These are phyloP conservation scores for Cyclostephanos tholiformis DNA, from an alignment of 108 stramenopile genomes.

Conservation along the genomic window DNA sequence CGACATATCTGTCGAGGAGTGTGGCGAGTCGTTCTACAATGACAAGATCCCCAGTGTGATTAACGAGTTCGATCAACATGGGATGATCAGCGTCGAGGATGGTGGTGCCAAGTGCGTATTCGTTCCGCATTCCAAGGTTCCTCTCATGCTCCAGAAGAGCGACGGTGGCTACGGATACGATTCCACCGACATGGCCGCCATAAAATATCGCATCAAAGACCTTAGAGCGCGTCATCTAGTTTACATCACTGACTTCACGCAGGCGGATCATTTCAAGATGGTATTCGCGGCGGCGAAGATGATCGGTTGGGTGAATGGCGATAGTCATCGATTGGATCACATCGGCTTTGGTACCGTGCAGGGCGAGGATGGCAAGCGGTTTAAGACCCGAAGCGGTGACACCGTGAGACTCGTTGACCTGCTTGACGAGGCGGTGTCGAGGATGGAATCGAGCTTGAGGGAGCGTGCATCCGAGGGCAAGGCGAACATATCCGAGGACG, in stretches of 20 bases:
- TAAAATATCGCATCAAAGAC: conserved; percentile 89
- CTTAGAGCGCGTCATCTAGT: conserved; percentile 88
- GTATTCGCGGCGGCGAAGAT: conserved; percentile 91
- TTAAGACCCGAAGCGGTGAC: conserved; percentile 97
- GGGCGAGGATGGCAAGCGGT: conserved; percentile 98
- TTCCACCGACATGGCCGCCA: conserved; percentile 98
- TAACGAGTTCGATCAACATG: conserved; percentile 81
- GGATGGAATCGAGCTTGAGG: conserved; percentile 84
- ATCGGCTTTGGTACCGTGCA: conserved; percentile 98
- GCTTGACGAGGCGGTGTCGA: conserved; percentile 91
- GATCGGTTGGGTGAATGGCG: conserved; percentile 89
- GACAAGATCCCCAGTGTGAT: conserved; percentile 94
- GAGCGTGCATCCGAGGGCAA: conserved; percentile 73
- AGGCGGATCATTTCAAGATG: conserved; percentile 91
- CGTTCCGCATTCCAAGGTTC: conserved; percentile 83
- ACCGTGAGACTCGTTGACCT: conserved; percentile 98
- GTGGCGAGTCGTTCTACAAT: conserved; percentile 99
- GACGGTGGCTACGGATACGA: conserved; percentile 99
- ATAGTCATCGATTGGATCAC: conserved; percentile 84
- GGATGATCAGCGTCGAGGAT: conserved; percentile 76
- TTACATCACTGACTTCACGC: conserved; percentile 97
- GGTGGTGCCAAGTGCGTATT: conserved; percentile 95
- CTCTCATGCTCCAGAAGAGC: conserved; percentile 97
- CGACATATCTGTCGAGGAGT: conserved; percentile 91
- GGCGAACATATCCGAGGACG: conserved; percentile 81